phyloP scores from a whole-genome alignment of 1,284 basidiomycete genomes.

The Flammula alnicola region DNA sequence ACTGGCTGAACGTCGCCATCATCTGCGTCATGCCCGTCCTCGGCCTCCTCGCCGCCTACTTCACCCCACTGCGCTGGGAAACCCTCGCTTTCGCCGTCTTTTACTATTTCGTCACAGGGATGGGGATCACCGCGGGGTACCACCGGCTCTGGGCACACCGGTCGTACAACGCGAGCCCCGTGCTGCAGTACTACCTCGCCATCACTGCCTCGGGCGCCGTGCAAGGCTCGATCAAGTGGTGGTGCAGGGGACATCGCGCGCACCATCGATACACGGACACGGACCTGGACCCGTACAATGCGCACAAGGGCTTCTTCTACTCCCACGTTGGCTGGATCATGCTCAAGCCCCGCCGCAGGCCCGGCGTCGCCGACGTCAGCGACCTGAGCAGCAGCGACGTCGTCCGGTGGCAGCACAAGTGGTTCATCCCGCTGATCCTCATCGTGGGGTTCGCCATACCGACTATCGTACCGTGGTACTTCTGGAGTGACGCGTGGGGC shows the following conservation, averaged over 20 bases:
- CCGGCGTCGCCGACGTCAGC: conserved; percentile 87
- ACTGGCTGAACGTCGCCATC: conserved; percentile 67
- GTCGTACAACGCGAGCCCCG: conserved; percentile 82
- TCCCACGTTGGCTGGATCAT: conserved; percentile 95
- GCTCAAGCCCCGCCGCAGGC: conserved; percentile 85
- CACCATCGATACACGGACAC: conserved; percentile 97
- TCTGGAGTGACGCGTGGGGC: conserved; percentile 85
- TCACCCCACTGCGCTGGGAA: conserved; percentile 63
- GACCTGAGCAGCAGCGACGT: conserved; percentile 81
- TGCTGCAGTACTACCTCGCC: conserved; percentile 81
- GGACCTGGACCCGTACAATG: conserved; percentile 92
- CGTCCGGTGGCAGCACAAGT: conserved; percentile 87
- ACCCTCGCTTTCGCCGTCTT: conserved; percentile 76
- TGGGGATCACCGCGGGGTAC: conserved; percentile 84
- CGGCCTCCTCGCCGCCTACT: conserved; percentile 72
- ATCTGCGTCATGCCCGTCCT: conserved; percentile 75
- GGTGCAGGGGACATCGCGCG: conserved; percentile 90
- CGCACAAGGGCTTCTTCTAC: conserved; percentile 80
- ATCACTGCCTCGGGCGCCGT: conserved; percentile 84
- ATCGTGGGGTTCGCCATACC: conserved; percentile 78
- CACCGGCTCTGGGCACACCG: conserved; percentile 94
- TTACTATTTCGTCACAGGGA: conserved; percentile 87
- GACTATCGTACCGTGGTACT: conserved; percentile 76
- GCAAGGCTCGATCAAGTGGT: conserved; percentile 93
- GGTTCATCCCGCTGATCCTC: conserved; percentile 77